Evolutionary conservation across 495 filamentous ascomycete genomes (phyloP).

Genomic region (Podospora australis): DNA sequence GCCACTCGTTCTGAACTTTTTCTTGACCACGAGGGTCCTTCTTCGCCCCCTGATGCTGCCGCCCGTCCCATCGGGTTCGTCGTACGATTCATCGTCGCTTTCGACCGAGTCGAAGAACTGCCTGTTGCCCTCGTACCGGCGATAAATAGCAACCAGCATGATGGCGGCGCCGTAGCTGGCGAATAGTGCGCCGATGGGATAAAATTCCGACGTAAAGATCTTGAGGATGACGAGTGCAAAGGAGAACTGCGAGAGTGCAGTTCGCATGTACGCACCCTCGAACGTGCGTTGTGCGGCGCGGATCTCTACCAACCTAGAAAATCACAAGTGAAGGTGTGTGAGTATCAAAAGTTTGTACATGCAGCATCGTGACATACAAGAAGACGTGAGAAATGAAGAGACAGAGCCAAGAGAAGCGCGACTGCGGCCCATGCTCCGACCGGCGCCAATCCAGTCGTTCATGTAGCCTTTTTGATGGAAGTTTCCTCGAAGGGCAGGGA

Average conservation of each 20-base stretch:
- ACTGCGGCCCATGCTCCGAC: too few species aligned
- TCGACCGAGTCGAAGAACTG: conserved; percentile 71
- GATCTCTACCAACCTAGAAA: conserved; percentile 77
- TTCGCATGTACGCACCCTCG: conserved; percentile 94
- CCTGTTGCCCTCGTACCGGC: conserved; percentile 81
- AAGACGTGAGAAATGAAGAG: too few species aligned
- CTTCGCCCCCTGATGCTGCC: background rate
- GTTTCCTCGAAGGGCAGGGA: too few species aligned
- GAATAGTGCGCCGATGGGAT: conserved; percentile 85
- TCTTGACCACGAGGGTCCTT: conserved; percentile 36
- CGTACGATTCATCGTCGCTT: conserved; percentile 40
- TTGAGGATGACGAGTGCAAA: conserved; percentile 92
- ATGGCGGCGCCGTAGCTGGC: conserved; percentile 85
- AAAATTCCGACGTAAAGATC: conserved; percentile 95
- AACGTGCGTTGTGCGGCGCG: conserved; percentile 93
- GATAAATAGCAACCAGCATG: conserved; percentile 69
- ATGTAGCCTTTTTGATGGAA: too few species aligned
- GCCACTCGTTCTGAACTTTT: conserved; percentile 86
- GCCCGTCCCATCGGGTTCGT: conserved; percentile 9
- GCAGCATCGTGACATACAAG: too few species aligned
- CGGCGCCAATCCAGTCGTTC: too few species aligned
- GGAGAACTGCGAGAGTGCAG: conserved; percentile 86
- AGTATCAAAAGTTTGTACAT: too few species aligned
- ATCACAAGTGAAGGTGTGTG: background rate
- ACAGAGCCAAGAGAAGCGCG: too few species aligned